These are phyloP conservation scores for Nothomitra cinnamomea DNA, from an alignment of 2,329 filamentous ascomycete genomes.

Conservation along the genomic window DNA sequence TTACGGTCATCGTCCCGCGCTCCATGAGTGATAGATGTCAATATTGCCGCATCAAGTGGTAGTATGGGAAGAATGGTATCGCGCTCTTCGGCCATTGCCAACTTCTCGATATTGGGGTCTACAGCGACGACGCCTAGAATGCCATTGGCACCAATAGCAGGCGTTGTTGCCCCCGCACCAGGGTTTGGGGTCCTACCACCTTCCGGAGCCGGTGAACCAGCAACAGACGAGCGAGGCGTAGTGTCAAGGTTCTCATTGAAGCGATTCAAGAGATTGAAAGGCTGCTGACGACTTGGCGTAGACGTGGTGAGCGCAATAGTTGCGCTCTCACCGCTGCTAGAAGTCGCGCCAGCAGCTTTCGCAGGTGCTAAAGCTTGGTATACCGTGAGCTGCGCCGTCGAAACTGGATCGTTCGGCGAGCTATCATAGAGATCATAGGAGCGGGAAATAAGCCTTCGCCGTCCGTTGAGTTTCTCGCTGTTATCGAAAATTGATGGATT, in stretches of 20 bases:
- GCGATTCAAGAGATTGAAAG: slow-evolving; percentile 52
- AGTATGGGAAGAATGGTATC: slow-evolving; percentile 70
- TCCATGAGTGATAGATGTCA: slow-evolving; percentile 76
- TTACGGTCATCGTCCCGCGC: slow-evolving; percentile 84
- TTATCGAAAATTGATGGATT: slow-evolving; percentile 78
- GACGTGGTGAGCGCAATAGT: slow-evolving; percentile 31
- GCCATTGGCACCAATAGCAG: slow-evolving; percentile 14
- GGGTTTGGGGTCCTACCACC: slow-evolving; percentile 48
- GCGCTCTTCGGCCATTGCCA: slow-evolving; percentile 40
- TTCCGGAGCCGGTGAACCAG: slow-evolving; percentile 76
- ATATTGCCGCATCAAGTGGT: slow-evolving; percentile 74
- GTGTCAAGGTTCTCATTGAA: slow-evolving; percentile 47
- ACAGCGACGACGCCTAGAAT: slow-evolving; percentile 17
- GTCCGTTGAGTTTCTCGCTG: slow-evolving; percentile 57
- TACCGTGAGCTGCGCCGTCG: slow-evolving; percentile 61
- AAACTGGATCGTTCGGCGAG: slow-evolving; percentile 78
- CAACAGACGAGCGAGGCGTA: slow-evolving; percentile 71
- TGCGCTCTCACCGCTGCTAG: slow-evolving; percentile 25
- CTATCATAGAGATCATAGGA: slow-evolving; percentile 91
- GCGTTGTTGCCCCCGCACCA: slow-evolving; percentile 12
- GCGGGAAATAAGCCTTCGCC: slow-evolving; percentile 65
- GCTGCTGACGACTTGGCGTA: slow-evolving; percentile 38
- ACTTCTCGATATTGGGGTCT: slow-evolving; percentile 10
- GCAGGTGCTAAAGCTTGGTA: slow-evolving; percentile 32
- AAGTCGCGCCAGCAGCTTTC: slow-evolving; percentile 26